Evolutionary conservation across 805 yeast genomes (phyloP).

Genomic region (Pichia insulana): DNA sequence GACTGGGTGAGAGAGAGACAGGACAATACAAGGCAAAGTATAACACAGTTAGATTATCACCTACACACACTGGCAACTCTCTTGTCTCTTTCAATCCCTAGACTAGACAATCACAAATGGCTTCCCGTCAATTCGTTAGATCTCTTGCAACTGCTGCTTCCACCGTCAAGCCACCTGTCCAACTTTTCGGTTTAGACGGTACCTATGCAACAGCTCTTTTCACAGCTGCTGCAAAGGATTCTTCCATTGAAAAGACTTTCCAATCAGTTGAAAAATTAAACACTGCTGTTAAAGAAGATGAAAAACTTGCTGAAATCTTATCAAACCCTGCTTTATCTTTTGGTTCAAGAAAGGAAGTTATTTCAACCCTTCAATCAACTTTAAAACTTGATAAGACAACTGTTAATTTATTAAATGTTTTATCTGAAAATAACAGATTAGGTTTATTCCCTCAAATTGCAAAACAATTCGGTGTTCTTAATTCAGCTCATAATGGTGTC

Average conservation of each 20-base stretch:
- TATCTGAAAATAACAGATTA: conserved; percentile 94
- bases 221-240: conserved; percentile 80
- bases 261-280: conserved; percentile 54
- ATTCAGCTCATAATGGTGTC: conserved; percentile 84
- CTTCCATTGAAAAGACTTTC: conserved; percentile 61
- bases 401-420: conserved; percentile 69
- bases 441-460: conserved; percentile 55
- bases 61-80: too few species aligned
- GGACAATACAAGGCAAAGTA: too few species aligned
- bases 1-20: too few species aligned
- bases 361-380: conserved; percentile 44
- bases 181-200: conserved; percentile 91
- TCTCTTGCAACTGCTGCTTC: conserved; percentile 58
- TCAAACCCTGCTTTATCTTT: conserved; percentile 77
- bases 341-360: conserved; percentile 65
- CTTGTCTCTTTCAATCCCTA: not conserved
- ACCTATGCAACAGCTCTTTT: conserved; percentile 93
- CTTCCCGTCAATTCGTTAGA: conserved; percentile 60
- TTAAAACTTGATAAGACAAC: conserved; percentile 58
- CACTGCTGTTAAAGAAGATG: conserved; percentile 49
- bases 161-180: conserved; percentile 74
- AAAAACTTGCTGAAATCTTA: conserved; percentile 53
- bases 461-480: conserved; percentile 64
- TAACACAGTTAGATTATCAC: too few species aligned
- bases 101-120: conserved; percentile 30